Percentiles rank a stretch among this genome's conserved stretches.
phyloP scores from a whole-genome alignment of 1,139 yeast genomes.

The Saccharomyces hybrid region DNA sequence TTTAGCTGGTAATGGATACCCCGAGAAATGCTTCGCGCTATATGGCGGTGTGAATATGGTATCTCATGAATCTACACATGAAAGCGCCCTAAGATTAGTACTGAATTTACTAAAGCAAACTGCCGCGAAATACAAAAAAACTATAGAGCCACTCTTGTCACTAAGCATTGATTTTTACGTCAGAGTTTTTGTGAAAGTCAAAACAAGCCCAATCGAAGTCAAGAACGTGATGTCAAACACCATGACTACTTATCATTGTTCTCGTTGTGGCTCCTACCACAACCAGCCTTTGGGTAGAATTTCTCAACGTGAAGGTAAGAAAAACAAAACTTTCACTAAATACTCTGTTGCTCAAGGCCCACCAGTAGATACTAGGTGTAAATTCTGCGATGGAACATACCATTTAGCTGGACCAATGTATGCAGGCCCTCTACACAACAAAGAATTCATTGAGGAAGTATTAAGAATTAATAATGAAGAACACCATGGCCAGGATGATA shows the following conservation, averaged over 20 bases:
- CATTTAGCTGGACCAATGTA: conserved; percentile 97
- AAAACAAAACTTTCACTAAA: conserved; percentile 37
- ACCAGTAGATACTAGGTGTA: conserved; percentile 49
- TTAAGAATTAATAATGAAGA: conserved; percentile 45
- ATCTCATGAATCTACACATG: conserved; percentile 80
- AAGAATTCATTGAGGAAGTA: conserved; percentile 55
- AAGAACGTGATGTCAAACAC: conserved; percentile 67
- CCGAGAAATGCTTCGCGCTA: conserved; percentile 89
- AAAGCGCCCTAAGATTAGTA: conserved; percentile 82
- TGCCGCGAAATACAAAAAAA: conserved; percentile 83
- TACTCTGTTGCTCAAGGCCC: conserved; percentile 53
- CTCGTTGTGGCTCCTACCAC: conserved; percentile 73
- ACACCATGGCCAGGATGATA: conserved; percentile 37
- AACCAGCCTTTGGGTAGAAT: conserved; percentile 70
- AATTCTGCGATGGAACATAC: conserved; percentile 58
- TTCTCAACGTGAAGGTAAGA: conserved; percentile 32
- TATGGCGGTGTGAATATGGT: conserved; percentile 90
- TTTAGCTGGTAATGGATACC: conserved; percentile 90
- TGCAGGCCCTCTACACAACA: conserved; percentile 70
- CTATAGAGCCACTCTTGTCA: conserved; percentile 78
- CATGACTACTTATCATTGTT: conserved; percentile 75
- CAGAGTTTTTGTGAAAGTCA: conserved; percentile 71
- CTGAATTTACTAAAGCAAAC: conserved; percentile 66
- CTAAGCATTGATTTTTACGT: conserved; percentile 90
- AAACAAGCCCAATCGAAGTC: conserved; percentile 70